Evolutionary conservation across 1,139 yeast genomes (phyloP).

Genomic region (Blastobotrys serpentis): DNA sequence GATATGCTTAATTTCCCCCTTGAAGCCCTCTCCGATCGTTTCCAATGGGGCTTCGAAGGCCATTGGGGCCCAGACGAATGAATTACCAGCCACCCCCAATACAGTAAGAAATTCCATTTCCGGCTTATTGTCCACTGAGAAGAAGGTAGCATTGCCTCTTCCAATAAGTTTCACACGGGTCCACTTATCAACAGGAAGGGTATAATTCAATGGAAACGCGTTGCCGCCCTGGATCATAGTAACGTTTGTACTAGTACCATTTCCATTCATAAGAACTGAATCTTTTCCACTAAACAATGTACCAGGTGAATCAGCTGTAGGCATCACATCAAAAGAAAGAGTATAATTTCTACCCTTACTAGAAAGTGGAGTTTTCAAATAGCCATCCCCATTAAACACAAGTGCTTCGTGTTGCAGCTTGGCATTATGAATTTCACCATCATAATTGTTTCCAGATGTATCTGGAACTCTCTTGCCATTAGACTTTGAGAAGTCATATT

Average conservation of each 20-base stretch:
- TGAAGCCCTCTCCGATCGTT: conserved; percentile 5
- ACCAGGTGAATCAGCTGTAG: background rate
- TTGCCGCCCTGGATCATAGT: conserved; percentile 10
- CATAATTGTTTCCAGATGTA: conserved; percentile 5
- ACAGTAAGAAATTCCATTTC: conserved; percentile 10
- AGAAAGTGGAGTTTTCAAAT: conserved; percentile 9
- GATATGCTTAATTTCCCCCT: conserved; percentile 4
- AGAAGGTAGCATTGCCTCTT: conserved; percentile 9
- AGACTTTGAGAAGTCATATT: conserved; percentile 3
- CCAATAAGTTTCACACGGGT: conserved; percentile 6
- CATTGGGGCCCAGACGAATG: conserved; percentile 8
- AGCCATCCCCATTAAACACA: conserved; percentile 1
- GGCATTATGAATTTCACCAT: conserved; percentile 1
- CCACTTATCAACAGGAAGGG: conserved; percentile 7
- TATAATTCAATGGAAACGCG: conserved; percentile 5
- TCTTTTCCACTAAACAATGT: conserved; percentile 9
- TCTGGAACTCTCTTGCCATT: conserved; percentile 3
- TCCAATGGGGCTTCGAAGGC: conserved; percentile 12
- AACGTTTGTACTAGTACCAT: background rate
- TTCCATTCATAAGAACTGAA: conserved; percentile 4
- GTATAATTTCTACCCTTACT: conserved; percentile 11
- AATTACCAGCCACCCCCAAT: background rate
- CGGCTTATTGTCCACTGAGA: conserved; percentile 4
- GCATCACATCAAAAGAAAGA: conserved; percentile 9
- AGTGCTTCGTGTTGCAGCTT: background rate